Evolutionary conservation across 441 rosid genomes (phyloP).

Genomic region (Metrosideros polymorpha): DNA sequence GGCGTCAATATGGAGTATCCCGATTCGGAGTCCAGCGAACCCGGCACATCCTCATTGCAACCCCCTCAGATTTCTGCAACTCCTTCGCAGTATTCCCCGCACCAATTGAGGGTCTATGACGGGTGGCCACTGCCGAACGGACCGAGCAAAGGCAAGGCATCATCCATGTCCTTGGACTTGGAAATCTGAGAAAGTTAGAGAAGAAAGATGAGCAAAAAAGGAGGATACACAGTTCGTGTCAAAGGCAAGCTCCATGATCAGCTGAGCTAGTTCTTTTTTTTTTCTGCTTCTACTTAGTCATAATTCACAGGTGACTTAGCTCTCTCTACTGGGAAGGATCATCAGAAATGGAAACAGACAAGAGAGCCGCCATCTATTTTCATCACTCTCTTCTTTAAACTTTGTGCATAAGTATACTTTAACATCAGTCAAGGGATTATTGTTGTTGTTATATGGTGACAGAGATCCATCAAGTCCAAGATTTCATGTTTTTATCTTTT

Average conservation of each 20-base stretch:
- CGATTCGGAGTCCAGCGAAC: constrained; percentile 22
- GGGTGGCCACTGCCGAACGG: constrained; percentile 21
- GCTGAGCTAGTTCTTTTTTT: neutral
- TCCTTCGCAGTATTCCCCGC: constrained; percentile 10
- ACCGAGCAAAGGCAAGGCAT: constrained; percentile 33
- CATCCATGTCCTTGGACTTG: constrained; percentile 35
- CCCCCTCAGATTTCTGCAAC: constrained; percentile 5
- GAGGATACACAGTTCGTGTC: neutral
- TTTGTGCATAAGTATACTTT: neutral
- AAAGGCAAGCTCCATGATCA: neutral
- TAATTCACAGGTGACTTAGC: neutral
- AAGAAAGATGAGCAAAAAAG: neutral
- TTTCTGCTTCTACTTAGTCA: neutral
- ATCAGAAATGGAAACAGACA: neutral
- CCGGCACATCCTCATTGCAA: constrained; percentile 8
- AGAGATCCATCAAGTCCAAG: neutral
- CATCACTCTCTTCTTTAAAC: neutral
- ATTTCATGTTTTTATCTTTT: neutral
- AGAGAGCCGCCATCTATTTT: neutral
- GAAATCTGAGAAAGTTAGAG: constrained; percentile 13
- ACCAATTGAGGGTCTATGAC: constrained; percentile 25
- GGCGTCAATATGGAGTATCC: constrained; percentile 56
- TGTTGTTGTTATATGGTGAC: neutral
- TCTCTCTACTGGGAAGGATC: neutral
- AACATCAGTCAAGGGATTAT: neutral